phyloP scores from a whole-genome alignment of 352 stramenopile genomes.

The Globisporangium middletonii region DNA sequence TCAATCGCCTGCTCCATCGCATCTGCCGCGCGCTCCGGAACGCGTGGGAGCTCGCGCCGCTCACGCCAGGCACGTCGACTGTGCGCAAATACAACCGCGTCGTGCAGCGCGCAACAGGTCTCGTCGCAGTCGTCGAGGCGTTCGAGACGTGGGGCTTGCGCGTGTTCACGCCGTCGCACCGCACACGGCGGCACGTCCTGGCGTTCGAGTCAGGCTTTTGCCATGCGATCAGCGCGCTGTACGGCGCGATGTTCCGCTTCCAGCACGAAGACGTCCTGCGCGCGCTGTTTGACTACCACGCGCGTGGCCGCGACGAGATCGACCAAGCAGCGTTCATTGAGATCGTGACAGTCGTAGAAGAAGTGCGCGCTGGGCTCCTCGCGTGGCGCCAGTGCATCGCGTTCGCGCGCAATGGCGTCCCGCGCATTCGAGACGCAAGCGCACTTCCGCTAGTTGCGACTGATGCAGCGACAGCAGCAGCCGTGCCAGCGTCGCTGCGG shows the following conservation, averaged over 20 bases:
- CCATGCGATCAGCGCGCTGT: constrained; percentile 40
- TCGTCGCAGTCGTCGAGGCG: constrained; percentile 35
- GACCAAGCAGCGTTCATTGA: constrained; percentile 41
- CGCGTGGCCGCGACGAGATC: constrained; percentile 24
- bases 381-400: constrained; percentile 42
- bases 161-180: constrained; percentile 33
- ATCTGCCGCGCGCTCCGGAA: constrained; percentile 35
- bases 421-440: not conserved
- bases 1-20: constrained; percentile 31
- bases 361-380: constrained; percentile 34
- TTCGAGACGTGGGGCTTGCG: constrained; percentile 59
- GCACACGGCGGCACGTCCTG: constrained; percentile 45
- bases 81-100: constrained; percentile 31
- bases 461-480: not conserved
- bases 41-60: constrained; percentile 42
- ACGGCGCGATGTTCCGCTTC: constrained; percentile 46
- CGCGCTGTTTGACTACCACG: constrained; percentile 32
- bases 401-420: constrained; percentile 6
- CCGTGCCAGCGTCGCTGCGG: constrained; percentile 11
- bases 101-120: constrained; percentile 30
- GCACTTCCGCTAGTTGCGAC: not conserved
- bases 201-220: constrained; percentile 47
- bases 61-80: constrained; percentile 23
- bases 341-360: constrained; percentile 53
- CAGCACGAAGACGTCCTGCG: constrained; percentile 39